Percentiles rank a stretch among this genome's conserved stretches.
These are phyloP conservation scores for Peronosclerospora sorghi DNA, from an alignment of 352 stramenopile genomes.

Conservation along the genomic window DNA sequence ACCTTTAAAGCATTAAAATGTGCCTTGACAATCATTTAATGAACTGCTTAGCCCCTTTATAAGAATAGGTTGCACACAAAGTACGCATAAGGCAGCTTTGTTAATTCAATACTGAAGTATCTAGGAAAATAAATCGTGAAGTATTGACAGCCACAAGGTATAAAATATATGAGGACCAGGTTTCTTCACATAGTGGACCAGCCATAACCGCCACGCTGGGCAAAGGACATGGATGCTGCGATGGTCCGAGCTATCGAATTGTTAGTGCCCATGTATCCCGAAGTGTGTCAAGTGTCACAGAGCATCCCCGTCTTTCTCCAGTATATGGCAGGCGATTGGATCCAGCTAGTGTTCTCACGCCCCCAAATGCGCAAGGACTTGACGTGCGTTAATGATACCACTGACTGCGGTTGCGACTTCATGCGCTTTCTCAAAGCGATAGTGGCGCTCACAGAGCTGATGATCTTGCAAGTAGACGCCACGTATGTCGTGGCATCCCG, in stretches of 20 bases:
- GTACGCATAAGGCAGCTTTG: too few relatives aligned
- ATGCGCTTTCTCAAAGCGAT: conserved; percentile 31
- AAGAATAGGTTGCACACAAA: too few relatives aligned
- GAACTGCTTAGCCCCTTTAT: too few relatives aligned
- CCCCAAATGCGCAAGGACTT: conserved; percentile 26
- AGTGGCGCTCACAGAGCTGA: conserved; percentile 32
- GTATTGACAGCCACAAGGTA: too few relatives aligned
- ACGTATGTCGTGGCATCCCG: conserved; percentile 32
- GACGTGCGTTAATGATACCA: conserved; percentile 31
- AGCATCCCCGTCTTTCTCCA: conserved; percentile 17
- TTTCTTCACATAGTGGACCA: too few relatives aligned
- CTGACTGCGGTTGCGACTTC: conserved; percentile 37
- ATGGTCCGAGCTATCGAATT: conserved; percentile 22
- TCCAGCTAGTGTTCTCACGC: conserved; percentile 25
- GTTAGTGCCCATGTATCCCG: conserved; percentile 25
- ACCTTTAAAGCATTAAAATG: too few relatives aligned
- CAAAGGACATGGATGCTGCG: too few relatives aligned
- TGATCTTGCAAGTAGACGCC: conserved; percentile 23
- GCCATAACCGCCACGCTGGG: too few relatives aligned
- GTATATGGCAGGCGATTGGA: conserved; percentile 17
- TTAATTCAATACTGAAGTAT: too few relatives aligned
- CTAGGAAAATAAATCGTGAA: too few relatives aligned
- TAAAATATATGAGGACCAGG: too few relatives aligned
- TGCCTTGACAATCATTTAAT: too few relatives aligned
- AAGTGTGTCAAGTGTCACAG: conserved; percentile 3